phyloP scores from a whole-genome alignment of 805 yeast species.

The Blastobotrys americana region DNA sequence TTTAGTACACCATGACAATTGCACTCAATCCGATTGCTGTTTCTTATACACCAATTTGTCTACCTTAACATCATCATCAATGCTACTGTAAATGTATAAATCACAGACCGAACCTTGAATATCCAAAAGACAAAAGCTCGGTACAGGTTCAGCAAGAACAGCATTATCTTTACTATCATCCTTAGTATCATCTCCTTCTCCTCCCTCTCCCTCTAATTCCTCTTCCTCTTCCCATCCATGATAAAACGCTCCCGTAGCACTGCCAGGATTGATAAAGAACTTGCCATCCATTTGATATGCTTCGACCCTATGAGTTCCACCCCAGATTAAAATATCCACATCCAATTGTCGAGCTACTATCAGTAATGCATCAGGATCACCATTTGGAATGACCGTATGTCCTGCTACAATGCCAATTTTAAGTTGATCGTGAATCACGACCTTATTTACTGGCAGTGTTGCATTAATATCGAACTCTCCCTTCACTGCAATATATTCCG shows the following conservation, averaged over 20 bases:
- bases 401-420: constrained; percentile 84
- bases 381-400: constrained; percentile 71
- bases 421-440: constrained; percentile 61
- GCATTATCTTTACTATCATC: constrained; percentile 4
- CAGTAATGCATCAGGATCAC: constrained; percentile 77
- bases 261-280: constrained; percentile 93
- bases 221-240: constrained; percentile 56
- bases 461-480: constrained; percentile 69
- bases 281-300: constrained; percentile 90
- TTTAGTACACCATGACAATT: no score
- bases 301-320: constrained; percentile 88
- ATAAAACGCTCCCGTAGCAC: constrained; percentile 86
- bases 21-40: no score
- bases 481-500: constrained; percentile 65
- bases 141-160: constrained; percentile 38
- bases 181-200: constrained; percentile 28
- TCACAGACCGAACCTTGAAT: constrained; percentile 74
- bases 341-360: constrained; percentile 84
- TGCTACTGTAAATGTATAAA: constrained; percentile 73
- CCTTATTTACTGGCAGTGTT: constrained; percentile 51
- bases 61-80: constrained; percentile 79
- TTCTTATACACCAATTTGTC: constrained; percentile 73
- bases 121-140: constrained; percentile 85
- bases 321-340: constrained; percentile 86
- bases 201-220: constrained; percentile 39